Percentiles rank a stretch among this genome's conserved stretches.
phyloP scores from a whole-genome alignment of 192 early-diverging fungal genomes.

The Coemansia sp. region DNA sequence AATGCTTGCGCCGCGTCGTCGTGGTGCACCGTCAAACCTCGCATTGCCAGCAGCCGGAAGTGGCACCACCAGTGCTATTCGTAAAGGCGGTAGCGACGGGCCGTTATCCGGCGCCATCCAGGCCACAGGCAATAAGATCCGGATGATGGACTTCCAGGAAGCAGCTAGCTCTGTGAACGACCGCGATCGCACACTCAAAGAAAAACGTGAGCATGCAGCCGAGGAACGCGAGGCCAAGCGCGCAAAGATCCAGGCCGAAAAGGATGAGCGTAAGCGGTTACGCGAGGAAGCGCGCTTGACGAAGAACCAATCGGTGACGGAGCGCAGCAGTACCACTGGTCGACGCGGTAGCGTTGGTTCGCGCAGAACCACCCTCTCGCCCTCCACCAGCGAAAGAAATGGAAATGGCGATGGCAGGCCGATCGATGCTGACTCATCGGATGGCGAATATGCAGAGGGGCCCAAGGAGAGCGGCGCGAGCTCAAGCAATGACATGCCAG shows the following conservation, averaged over 20 bases:
- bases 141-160: constrained; percentile 24
- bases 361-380: neutral
- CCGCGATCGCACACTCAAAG: constrained; percentile 31
- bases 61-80: neutral
- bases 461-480: neutral
- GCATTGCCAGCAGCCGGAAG: constrained; percentile 24
- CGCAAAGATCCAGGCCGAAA: constrained; percentile 25
- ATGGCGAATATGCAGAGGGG: constrained; percentile 9
- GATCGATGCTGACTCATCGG: constrained; percentile 16
- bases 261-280: constrained; percentile 31
- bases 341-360: neutral
- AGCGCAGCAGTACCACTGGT: neutral
- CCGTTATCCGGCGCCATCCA: neutral
- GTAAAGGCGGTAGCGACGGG: neutral
- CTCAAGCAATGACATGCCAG: constrained; percentile 6
- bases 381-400: neutral
- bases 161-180: constrained; percentile 16
- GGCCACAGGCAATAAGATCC: constrained; percentile 20
- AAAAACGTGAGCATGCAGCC: constrained; percentile 12
- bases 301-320: neutral
- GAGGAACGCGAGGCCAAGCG: constrained; percentile 33
- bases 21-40: constrained; percentile 13
- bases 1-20: constrained; percentile 22
- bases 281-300: constrained; percentile 26
- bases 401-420: neutral